Conservation (phyloP, 2,329 filamentous ascomycete genomes). For the Exophiala phaeomuriformis region DNA sequence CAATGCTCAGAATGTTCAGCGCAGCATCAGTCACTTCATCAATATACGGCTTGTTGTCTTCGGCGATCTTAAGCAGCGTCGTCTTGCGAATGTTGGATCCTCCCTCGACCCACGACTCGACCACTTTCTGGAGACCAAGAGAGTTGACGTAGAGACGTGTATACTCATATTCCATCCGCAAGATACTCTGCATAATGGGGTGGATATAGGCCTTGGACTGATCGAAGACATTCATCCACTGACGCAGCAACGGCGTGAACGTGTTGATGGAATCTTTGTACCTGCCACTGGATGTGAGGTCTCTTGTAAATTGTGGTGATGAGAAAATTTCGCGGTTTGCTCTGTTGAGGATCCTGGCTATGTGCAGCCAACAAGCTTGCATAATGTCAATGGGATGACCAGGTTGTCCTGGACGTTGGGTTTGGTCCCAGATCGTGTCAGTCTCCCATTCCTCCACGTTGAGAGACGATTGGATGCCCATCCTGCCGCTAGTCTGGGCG, state of each 20-base stretch:
- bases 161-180: constrained; percentile 82
- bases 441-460: constrained; percentile 40
- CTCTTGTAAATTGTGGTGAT: constrained; percentile 77
- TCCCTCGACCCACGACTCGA: constrained; percentile 49
- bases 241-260: constrained; percentile 67
- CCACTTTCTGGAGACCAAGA: constrained; percentile 84
- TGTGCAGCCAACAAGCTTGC: constrained; percentile 83
- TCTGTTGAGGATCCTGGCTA: constrained; percentile 85
- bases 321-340: constrained; percentile 85
- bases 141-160: constrained; percentile 76
- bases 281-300: constrained; percentile 76
- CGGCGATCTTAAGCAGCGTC: constrained; percentile 20
- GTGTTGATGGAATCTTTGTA: constrained; percentile 76
- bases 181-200: constrained; percentile 58
- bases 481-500: constrained; percentile 82
- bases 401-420: constrained; percentile 21
- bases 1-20: constrained; percentile 52
- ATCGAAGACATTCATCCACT: constrained; percentile 79
- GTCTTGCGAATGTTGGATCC: constrained; percentile 19
- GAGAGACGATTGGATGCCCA: constrained; percentile 91
- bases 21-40: constrained; percentile 56
- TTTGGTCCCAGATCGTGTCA: constrained; percentile 25
- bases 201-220: constrained; percentile 44
- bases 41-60: constrained; percentile 54
- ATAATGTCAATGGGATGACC: constrained; percentile 48